Base-by-base conservation (phyloP, 805 yeast genomes). In the Yarrowia deformans region DNA sequence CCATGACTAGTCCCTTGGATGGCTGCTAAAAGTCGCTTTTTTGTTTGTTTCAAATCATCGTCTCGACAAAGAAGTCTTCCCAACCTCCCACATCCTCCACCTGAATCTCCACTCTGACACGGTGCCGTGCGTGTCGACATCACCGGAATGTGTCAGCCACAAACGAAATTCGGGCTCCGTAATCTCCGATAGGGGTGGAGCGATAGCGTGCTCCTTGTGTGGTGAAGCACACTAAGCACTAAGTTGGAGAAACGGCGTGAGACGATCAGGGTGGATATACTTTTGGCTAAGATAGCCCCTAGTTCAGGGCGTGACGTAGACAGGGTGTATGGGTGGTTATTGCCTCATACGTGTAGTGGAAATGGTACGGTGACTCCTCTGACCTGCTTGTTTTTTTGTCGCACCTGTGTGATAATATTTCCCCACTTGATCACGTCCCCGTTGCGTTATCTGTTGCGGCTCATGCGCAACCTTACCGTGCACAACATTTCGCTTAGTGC, bases 261-360 rank as follows among this genome's bases (percentile, higher is more conserved):
- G 58, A 14, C n/a, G 58, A 35, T 52, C 58, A 35, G 58, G 58
- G 58, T 52, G 58, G 58, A 52, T 52, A 52, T 52, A 37, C 43
- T 52, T 52, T 52, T 40, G 2, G 6, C n/a, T 7, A 5, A 14
- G 43, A 40, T 40, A 40, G 16, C 43, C 18, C 18, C 14, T 39
- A 13, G 40, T 23, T 23, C 29, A 23, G 29, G 29, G 29, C 29
- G 29, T 23, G 29, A 23, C 29, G 29, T 23, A 23, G 29, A 23
- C 29, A 23, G 3, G 29, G 29, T 23, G 29, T 23, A 23, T 23
- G 3, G 2, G 29, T 23, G 29, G 29, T 23, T 23, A 4, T 23
- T n/a, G n/a, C n/a, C n/a, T n/a, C n/a, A n/a, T n/a, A n/a, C n/a
- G n/a, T n/a, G n/a, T n/a, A n/a, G n/a, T n/a, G n/a, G n/a, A n/a